Conservation (phyloP, 805 yeast genomes). For the Tetrapisispora phaffii region DNA sequence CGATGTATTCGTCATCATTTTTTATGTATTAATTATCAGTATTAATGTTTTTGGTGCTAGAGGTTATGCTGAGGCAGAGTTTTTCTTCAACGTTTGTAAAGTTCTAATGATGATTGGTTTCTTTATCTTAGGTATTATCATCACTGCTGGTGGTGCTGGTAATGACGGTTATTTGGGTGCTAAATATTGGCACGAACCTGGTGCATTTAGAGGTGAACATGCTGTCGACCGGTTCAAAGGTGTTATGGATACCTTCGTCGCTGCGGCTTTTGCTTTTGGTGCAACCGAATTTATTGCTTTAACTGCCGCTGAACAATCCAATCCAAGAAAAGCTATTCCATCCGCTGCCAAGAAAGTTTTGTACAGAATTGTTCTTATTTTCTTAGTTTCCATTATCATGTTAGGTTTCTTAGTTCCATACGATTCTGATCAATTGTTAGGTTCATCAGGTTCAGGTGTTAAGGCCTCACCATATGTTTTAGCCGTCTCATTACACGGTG, state of each 20-base stretch:
- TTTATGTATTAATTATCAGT: constrained; percentile 40
- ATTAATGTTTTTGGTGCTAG: constrained; percentile 47
- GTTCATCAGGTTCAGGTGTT: constrained; percentile 39
- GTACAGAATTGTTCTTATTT: constrained; percentile 54
- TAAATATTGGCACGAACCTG: constrained; percentile 51
- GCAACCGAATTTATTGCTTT: constrained; percentile 59
- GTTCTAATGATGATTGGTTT: constrained; percentile 50
- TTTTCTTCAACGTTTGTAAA: constrained; percentile 48
- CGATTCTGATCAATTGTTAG: constrained; percentile 40
- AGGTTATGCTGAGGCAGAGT: constrained; percentile 62
- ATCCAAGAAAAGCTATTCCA: constrained; percentile 55
- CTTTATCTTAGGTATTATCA: constrained; percentile 47
- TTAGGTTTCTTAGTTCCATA: constrained; percentile 55
- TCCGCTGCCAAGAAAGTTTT: constrained; percentile 62
- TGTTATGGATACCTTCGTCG: constrained; percentile 51
- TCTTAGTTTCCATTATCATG: constrained; percentile 42
- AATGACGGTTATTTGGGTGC: constrained; percentile 46
- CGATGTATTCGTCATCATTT: constrained; percentile 49
- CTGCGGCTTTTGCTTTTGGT: constrained; percentile 59
- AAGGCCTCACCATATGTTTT: constrained; percentile 68
- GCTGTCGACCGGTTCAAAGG: constrained; percentile 44
- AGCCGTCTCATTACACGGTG: constrained; percentile 49
- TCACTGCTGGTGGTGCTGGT: constrained; percentile 49
- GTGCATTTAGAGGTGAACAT: constrained; percentile 43
- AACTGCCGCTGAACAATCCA: constrained; percentile 61